Evolutionary conservation across 768 basidiomycete species (phyloP).

Genomic region (Mycena epipterygia): DNA sequence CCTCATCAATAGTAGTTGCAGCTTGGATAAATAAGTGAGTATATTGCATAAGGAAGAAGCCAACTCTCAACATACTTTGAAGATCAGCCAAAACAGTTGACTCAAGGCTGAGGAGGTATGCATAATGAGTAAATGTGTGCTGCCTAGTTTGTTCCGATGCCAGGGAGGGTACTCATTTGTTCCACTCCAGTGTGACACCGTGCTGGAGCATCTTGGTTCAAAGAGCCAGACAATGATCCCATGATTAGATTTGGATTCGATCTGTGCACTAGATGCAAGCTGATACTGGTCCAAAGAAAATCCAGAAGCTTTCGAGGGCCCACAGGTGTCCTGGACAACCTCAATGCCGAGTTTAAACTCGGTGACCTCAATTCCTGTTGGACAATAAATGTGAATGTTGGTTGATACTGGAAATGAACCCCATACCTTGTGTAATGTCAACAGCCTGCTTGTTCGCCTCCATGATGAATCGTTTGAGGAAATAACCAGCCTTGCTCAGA

Average conservation of each 20-base stretch:
- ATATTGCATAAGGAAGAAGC: too few relatives aligned
- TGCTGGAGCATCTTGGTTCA: background rate
- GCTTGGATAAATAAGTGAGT: too few relatives aligned
- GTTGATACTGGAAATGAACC: background rate
- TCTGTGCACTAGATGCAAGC: background rate
- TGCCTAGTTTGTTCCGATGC: background rate
- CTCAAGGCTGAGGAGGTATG: too few relatives aligned
- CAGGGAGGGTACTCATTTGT: conserved; percentile 22
- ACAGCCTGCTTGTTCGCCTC: conserved; percentile 8
- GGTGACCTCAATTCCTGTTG: background rate
- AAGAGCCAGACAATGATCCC: background rate
- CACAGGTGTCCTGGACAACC: background rate
- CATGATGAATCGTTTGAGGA: background rate
- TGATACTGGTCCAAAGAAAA: too few relatives aligned
- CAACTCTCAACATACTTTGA: too few relatives aligned
- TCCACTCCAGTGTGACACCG: conserved; percentile 12
- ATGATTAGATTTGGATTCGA: background rate
- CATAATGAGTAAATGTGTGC: background rate
- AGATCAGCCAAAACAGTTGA: too few relatives aligned
- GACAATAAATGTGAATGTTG: background rate
- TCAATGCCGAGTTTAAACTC: conserved; percentile 7
- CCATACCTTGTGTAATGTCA: too few relatives aligned
- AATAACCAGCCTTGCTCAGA: background rate
- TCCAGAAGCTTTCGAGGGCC: too few relatives aligned
- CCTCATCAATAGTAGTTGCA: background rate